These are phyloP conservation scores for Tetrapyrgos nigripes DNA, from an alignment of 1,284 basidiomycete species.

Conservation along the genomic window DNA sequence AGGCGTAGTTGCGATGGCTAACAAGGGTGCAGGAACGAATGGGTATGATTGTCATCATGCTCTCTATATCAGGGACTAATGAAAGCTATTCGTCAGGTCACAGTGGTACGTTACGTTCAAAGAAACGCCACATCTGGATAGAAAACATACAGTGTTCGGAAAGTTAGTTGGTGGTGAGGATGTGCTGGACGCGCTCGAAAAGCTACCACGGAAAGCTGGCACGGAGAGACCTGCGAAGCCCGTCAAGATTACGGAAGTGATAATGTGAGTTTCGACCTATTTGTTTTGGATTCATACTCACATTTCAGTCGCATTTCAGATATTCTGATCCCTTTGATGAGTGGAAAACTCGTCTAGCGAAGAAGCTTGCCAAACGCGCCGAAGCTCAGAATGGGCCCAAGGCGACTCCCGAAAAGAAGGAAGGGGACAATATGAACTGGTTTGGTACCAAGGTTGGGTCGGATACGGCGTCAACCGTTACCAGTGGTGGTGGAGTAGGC, in stretches of 20 bases:
- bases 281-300: not conserved
- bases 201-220: slow-evolving; percentile 79
- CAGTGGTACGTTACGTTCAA: slow-evolving; percentile 94
- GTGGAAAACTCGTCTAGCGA: slow-evolving; percentile 78
- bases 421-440: slow-evolving; percentile 78
- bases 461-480: slow-evolving; percentile 31
- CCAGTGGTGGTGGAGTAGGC: slow-evolving; percentile 37
- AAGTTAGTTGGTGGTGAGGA: slow-evolving; percentile 95
- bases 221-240: slow-evolving; percentile 88
- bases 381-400: slow-evolving; percentile 46
- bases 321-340: slow-evolving; percentile 89
- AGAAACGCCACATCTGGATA: slow-evolving; percentile 79
- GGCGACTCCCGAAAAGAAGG: slow-evolving; percentile 36
- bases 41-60: slow-evolving; percentile 52
- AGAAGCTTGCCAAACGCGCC: slow-evolving; percentile 73
- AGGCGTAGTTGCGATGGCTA: slow-evolving; percentile 90
- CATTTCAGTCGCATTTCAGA: slow-evolving; percentile 39
- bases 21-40: slow-evolving; percentile 87
- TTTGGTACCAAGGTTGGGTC: slow-evolving; percentile 80
- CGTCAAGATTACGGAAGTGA: slow-evolving; percentile 78
- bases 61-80: not conserved
- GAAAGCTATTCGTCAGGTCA: slow-evolving; percentile 58
- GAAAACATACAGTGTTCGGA: slow-evolving; percentile 96
- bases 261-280: slow-evolving; percentile 61
- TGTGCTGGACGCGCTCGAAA: slow-evolving; percentile 86